Evolutionary conservation across 2,329 filamentous ascomycete species (phyloP), one percentile per base, ranked within the genome.

Genomic region (Colletotrichum coccodes): DNA sequence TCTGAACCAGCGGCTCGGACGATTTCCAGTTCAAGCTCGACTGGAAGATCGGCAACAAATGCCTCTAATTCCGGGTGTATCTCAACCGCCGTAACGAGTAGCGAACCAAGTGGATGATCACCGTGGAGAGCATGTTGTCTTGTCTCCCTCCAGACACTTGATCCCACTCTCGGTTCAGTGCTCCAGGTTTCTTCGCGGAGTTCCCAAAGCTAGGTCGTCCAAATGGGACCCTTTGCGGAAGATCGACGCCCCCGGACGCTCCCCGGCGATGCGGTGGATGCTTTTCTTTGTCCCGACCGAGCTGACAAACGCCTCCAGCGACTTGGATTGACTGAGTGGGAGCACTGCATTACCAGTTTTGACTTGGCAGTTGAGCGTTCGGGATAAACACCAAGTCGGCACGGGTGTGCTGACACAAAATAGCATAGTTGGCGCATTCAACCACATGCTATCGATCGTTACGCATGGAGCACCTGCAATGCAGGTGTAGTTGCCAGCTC

Each of bases 81-180:
- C 38, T n/a, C 30, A 53, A 53, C 36, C 56, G 62, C 59, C 60
- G 60, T 68, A 46, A 53, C 64, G 46, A 68, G 36, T 30, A 59
- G 16, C 38, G 42, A 32, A 21, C 32, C 46, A 53, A 68, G 46
- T 42, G n/a, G 36, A 46, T 28, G 53, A 59, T 59, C 60, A 42
- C 18, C 49, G 26, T 53, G 26, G 32, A 40, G 23, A 54, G 47
- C 49, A 18, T 54, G 54, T 49, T 18, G 49, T 4, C 66, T 54
- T 54, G 61, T 36, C 42, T 26, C 42, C 61, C 61, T 54, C 56
- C 42, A 30, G 21, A 32, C 8, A 28, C 21, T 53, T 28, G 38
- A 52, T 52, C 16, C 2, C 28, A 12, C 21, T 30, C 18, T 32
- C 2, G 8, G 12, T 21, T 56, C n/a, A 44, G 32, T 26, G 14